Evolutionary conservation across 2,329 filamentous ascomycete species (phyloP).

Genomic region (Alternaria sp.): DNA sequence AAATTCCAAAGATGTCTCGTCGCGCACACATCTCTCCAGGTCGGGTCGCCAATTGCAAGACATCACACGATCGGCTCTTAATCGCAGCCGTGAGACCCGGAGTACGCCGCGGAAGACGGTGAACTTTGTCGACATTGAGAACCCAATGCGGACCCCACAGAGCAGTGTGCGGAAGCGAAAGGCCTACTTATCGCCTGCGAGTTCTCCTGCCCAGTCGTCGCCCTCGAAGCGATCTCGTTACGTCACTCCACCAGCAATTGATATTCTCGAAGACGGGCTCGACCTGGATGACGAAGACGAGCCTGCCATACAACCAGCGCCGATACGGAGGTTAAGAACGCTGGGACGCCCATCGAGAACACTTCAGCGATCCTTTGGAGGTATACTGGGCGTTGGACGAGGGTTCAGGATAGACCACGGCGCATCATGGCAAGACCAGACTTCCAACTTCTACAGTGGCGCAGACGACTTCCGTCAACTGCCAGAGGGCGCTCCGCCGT

Average conservation of each 20-base stretch:
- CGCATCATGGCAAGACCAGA: constrained; percentile 66
- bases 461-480: constrained; percentile 63
- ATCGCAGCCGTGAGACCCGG: constrained; percentile 45
- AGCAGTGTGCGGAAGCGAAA: constrained; percentile 48
- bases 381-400: constrained; percentile 50
- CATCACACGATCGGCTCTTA: constrained; percentile 58
- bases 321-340: constrained; percentile 50
- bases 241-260: constrained; percentile 39
- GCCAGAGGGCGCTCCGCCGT: constrained; percentile 64
- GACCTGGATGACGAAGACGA: constrained; percentile 37
- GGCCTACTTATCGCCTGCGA: constrained; percentile 52
- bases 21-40: constrained; percentile 40
- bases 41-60: constrained; percentile 59
- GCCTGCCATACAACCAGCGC: constrained; percentile 34
- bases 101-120: constrained; percentile 51
- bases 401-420: constrained; percentile 54
- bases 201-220: constrained; percentile 52
- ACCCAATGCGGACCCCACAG: constrained; percentile 42
- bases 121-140: constrained; percentile 49
- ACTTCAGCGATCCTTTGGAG: constrained; percentile 58
- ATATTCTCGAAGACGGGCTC: constrained; percentile 44
- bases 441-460: constrained; percentile 66
- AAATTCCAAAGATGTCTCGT: constrained; percentile 43
- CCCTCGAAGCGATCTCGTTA: constrained; percentile 50
- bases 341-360: constrained; percentile 48